These are phyloP conservation scores for Aspergillus bridgeri DNA, from an alignment of 495 filamentous ascomycete species.

Conservation along the genomic window DNA sequence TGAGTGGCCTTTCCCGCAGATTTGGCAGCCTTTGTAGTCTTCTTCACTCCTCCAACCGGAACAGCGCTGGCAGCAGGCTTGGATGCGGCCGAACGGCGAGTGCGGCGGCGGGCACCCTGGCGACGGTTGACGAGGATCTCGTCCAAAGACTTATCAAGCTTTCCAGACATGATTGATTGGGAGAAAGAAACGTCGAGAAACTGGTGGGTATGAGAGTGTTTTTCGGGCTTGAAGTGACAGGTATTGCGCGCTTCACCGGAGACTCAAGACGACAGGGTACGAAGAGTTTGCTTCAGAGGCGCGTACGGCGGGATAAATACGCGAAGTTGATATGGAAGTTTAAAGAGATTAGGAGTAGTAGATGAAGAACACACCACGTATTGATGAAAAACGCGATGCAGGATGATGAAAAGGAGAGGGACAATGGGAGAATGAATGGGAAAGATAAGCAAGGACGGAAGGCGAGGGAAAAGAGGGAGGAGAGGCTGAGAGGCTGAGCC, in stretches of 20 bases:
- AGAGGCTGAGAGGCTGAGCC: conserved; percentile 7
- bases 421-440: conserved; percentile 9
- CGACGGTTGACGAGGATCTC: conserved; percentile 83
- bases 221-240: neutral
- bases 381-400: conserved; percentile 17
- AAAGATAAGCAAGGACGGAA: conserved; percentile 11
- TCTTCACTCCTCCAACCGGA: conserved; percentile 84
- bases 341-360: conserved; percentile 15
- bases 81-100: conserved; percentile 49
- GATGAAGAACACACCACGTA: conserved; percentile 8
- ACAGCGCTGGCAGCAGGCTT: conserved; percentile 53
- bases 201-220: neutral
- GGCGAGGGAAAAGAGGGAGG: conserved; percentile 1
- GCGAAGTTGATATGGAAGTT: conserved; percentile 10
- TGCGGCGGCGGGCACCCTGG: conserved; percentile 53
- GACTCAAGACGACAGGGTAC: neutral
- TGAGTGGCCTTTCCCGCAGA: conserved; percentile 59
- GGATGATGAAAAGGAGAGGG: conserved; percentile 17
- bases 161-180: conserved; percentile 73
- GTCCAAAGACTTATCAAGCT: conserved; percentile 93
- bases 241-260: conserved; percentile 1
- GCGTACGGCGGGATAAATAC: neutral
- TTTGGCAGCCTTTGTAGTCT: conserved; percentile 64
- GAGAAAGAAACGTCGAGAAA: neutral
- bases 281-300: conserved; percentile 3